phyloP scores from a whole-genome alignment of 2,329 filamentous ascomycete species.

The Pseudogymnoascus sp. region DNA sequence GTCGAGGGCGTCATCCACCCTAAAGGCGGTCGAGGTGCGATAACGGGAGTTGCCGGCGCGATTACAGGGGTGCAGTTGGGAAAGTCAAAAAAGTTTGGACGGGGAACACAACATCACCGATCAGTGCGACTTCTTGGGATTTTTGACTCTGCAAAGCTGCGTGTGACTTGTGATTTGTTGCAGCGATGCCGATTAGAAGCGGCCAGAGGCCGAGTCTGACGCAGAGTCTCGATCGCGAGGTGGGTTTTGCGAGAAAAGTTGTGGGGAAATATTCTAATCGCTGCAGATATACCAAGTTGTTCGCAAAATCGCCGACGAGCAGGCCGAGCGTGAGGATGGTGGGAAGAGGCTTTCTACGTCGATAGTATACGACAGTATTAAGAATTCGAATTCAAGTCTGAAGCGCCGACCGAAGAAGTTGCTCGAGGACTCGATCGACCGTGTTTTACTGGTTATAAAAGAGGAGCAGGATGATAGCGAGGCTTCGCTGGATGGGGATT shows the following conservation, averaged over 20 bases:
- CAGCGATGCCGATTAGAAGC: background rate
- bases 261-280: constrained; percentile 14
- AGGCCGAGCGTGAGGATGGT: constrained; percentile 42
- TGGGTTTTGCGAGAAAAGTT: constrained; percentile 22
- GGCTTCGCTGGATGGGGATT: constrained; percentile 38
- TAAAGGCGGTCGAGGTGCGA: constrained; percentile 10
- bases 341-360: constrained; percentile 46
- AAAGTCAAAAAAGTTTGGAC: constrained; percentile 2
- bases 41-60: constrained; percentile 8
- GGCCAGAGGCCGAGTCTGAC: constrained; percentile 39
- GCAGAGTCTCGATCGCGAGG: constrained; percentile 56
- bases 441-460: constrained; percentile 66
- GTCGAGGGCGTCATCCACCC: background rate
- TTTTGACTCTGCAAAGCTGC: background rate
- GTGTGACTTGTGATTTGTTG: background rate
- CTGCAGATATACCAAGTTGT: constrained; percentile 66
- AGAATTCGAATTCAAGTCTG: constrained; percentile 77
- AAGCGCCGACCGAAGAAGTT: constrained; percentile 73
- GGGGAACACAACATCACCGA: background rate
- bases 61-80: background rate
- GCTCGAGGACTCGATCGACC: constrained; percentile 77
- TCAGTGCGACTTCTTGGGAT: background rate
- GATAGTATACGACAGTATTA: constrained; percentile 69
- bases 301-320: constrained; percentile 64
- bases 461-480: constrained; percentile 45